Conservation (phyloP, 495 filamentous ascomycete species). For the Extremus antarcticus region DNA sequence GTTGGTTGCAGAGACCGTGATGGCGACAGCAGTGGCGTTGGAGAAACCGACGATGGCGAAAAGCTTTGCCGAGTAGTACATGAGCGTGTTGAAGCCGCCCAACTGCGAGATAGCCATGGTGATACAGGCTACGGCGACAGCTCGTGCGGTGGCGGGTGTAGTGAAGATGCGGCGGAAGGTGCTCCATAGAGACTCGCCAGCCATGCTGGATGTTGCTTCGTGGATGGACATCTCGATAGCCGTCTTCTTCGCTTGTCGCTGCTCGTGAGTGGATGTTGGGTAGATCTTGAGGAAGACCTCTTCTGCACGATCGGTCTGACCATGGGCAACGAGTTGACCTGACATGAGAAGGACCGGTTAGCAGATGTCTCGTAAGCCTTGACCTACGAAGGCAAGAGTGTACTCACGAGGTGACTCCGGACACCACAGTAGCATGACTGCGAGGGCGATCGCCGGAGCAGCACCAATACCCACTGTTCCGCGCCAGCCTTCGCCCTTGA, state of each 20-base stretch:
- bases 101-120: slow-evolving; percentile 14
- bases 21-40: slow-evolving; percentile 11
- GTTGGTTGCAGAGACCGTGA: slow-evolving; percentile 10
- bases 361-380: too few relatives aligned
- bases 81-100: slow-evolving; percentile 13
- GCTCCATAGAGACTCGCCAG: slow-evolving; percentile 2
- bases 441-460: slow-evolving; percentile 7
- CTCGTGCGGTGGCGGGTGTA: slow-evolving; percentile 4
- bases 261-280: slow-evolving; percentile 2
- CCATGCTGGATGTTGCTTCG: slow-evolving; percentile 1
- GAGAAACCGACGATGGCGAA: slow-evolving; percentile 8
- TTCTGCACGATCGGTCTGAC: too few relatives aligned
- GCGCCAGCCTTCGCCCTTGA: slow-evolving; percentile 7
- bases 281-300: too few relatives aligned
- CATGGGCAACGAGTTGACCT: too few relatives aligned
- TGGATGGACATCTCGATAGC: slow-evolving; percentile 10
- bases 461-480: slow-evolving; percentile 12
- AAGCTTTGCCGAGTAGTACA: slow-evolving; percentile 6
- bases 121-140: slow-evolving; percentile 7
- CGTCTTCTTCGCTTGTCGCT: slow-evolving; percentile 10
- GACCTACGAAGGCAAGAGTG: too few relatives aligned
- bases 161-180: slow-evolving; percentile 12
- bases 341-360: too few relatives aligned
- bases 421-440: slow-evolving; percentile 5
- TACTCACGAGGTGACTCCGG: slow-evolving; percentile 8